Evolutionary conservation across 768 basidiomycete genomes (phyloP), one percentile per base, ranked within the genome.

Genomic region (Leccinum fibrillosum): DNA sequence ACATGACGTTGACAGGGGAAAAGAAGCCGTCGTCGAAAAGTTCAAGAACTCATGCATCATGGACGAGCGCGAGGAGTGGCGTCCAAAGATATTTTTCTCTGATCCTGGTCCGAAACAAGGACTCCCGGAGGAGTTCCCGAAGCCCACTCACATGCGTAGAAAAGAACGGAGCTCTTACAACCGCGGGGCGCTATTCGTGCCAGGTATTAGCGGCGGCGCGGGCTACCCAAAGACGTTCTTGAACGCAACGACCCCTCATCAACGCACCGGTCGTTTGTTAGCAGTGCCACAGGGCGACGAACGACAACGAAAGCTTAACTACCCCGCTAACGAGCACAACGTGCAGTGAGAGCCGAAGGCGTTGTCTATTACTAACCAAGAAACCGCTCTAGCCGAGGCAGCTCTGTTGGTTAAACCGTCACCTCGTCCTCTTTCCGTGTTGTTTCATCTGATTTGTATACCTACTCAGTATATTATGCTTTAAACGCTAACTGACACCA

Each of bases 41-140:
- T 95, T 95, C 80, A 90, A 90, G 69, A 94, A 94, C 66, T 93
- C 91, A 26, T 80, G 86, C 54, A 90, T 94, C 58, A 93, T 94
- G 90, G 90, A 94, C 72, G 89, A 92, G 69, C 82, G 82, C 34
- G 86, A 88, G 67, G 80, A 82, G 13, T 93, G 90, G 88, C 83
- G 89, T 23, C 92, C 92, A 4, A 88, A 90, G 66, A 91, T 94
- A 55, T 92, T 90, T 71, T 86, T 86, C 68, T 89, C 91, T 28
- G 80, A 81, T 10, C 72, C 78, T 44, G 93, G 93, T 2, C 81
- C 83, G 8, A 76, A 84, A 53, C 82, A 86, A 72, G 93, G 93
- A 7, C 76, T 87, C 23, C 83, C 85, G 0, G 88, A 94, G 67
- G 87, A 86, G 25, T 94, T 94, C 74, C 91, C 91, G 1, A 77